Base-by-base conservation (phyloP, 495 filamentous ascomycete genomes). In the Xylaria venustula region DNA sequence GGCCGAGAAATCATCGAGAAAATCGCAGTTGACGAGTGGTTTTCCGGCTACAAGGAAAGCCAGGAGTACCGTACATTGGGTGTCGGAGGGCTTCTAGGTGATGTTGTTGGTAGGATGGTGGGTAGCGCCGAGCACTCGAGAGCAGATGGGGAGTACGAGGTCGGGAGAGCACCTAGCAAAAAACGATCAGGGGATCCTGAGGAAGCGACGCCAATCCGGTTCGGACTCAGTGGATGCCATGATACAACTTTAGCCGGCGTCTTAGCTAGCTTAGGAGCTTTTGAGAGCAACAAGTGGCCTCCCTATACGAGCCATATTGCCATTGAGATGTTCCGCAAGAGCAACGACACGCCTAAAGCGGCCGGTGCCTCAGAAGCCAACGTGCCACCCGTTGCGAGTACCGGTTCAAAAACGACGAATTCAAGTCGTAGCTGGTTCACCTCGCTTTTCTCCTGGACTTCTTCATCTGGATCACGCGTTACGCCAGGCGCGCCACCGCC, bases 21-120 rank as follows among this genome's bases (percentile, higher is more conserved):
- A 26, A 90, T 97, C 48, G 84, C 81, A 42, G 87, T 90, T 1
- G 94, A 98, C 64, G 95, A 98, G 75, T 98, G 94, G 94, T 98
- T 88, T 69, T 75, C 85, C 7, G 94, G 93, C 3, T 98, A 92
- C 71, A 80, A 79, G 40, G 91, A 97, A 74, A 91, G 85, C 56
- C 73, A 67, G 23, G 94, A 98, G 73, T 98, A 94, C 77, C 86
- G 94, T 6, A 83, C 78, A 64, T 77, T 98, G 2, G 94, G 95
- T 2, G 93, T 97, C 58, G 94, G 94, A 42, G 84, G 80, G 15
- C 74, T 98, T 17, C 73, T 95, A 66, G 93, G 91, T 2, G 94
- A 98, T 69, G 74, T 97, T 32, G 86, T 91, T n/a, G 81, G 83
- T 41, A 81, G 91, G 3, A 97, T 97, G 92, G 83, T 92, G 12